Base-by-base conservation (phyloP, 2,329 filamentous ascomycete genomes). In the Phialophora verrucosa region DNA sequence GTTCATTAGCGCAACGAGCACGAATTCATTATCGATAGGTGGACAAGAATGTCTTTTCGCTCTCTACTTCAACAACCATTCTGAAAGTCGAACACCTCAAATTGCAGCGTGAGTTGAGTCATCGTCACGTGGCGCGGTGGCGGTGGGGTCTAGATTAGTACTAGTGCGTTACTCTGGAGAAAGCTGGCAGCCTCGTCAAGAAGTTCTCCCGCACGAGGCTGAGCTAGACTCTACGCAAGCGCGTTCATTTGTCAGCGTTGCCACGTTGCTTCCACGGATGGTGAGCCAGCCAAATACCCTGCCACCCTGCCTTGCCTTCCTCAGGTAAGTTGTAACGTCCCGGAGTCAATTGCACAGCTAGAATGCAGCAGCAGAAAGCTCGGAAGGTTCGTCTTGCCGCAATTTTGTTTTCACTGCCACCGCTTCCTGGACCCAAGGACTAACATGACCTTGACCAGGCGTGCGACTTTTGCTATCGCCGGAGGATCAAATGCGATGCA, bases 401-500 rank as follows among this genome's bases (percentile, higher is more conserved):
- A 32, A 35, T 12, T 10, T 35, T 35, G 32, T 11, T 35, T 35
- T 35, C 10, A 35, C 32, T 35, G 32, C 32, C 32, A 35, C 32
- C 31, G 31, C 31, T 31, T 31, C 7, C 32, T 35, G 11, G 10
- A 35, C 4, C 32, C 32, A 11, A 35, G 32, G 32, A 35, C 32
- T 35, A 35, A 35, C 32, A 35, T 35, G 4, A 35, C 4, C 32
- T 10, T 12, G 10, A 35, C 32, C 32, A 29, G 53, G 17, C 23
- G 35, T 58, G 55, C 23, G 44, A 49, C 44, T 49, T 49, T 49
- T 49, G 44, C 44, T 49, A 49, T 23, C 17, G 44, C 6, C 7
- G 44, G 44, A 49, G 11, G 44, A 49, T 49, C 69, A 89, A 94
- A 61, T 99, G 95, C 77, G 98, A 94, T 0, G 95, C 95, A 65